Percentiles rank a stretch among this genome's conserved stretches.
phyloP scores from a whole-genome alignment of 352 stramenopile genomes.

The Aphanomyces cochlioides region DNA sequence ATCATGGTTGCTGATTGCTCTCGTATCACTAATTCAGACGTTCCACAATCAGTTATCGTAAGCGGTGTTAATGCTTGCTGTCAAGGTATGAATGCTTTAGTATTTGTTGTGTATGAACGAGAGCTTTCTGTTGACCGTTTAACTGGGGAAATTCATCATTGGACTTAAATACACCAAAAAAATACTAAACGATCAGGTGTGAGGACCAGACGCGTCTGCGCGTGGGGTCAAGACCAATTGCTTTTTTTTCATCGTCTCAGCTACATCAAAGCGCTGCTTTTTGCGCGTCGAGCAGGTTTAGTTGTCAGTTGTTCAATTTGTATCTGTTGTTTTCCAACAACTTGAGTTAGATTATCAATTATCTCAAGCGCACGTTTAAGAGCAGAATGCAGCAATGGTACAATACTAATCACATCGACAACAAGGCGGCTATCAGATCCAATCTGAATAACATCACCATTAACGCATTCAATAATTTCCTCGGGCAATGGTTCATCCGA shows the following conservation, averaged over 20 bases:
- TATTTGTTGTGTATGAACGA: conserved; percentile 12
- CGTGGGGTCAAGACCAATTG: too few species aligned
- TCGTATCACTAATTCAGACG: conserved; percentile 23
- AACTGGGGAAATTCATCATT: conserved; percentile 3
- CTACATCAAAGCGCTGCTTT: not conserved
- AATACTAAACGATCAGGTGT: not conserved
- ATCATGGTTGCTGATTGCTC: conserved; percentile 33
- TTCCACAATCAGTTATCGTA: conserved; percentile 1
- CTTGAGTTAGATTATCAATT: not conserved
- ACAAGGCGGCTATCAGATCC: not conserved
- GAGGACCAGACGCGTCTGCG: too few species aligned
- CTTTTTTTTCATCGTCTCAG: not conserved
- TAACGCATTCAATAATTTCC: not conserved
- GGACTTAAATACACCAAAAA: not conserved
- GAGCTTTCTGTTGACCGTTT: conserved; percentile 22
- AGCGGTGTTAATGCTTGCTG: conserved; percentile 14
- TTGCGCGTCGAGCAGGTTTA: not conserved
- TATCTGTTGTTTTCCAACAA: not conserved
- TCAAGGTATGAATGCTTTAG: conserved; percentile 23
- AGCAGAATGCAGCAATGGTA: not conserved
- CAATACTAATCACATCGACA: not conserved
- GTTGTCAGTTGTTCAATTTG: not conserved
- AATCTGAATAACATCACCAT: not conserved
- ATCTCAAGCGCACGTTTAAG: not conserved
- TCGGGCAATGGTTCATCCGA: not conserved